Conservation (phyloP, 768 basidiomycete species). For the Tulasnella sp. region DNA sequence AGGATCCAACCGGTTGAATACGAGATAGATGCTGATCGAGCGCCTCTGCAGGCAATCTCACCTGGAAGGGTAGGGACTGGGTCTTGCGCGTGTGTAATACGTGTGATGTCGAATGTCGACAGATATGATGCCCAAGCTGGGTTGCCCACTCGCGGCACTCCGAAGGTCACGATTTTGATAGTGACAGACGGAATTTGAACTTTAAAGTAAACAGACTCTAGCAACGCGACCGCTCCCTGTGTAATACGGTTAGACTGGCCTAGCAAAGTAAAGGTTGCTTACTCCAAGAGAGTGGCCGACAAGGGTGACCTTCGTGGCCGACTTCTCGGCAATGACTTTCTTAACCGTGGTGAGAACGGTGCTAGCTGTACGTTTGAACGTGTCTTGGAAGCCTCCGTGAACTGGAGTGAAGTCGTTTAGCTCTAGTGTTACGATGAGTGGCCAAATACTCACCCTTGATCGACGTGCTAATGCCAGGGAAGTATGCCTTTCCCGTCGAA, state of each 20-base stretch:
- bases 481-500: background rate
- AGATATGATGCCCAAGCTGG: constrained; percentile 39
- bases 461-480: background rate
- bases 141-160: constrained; percentile 21
- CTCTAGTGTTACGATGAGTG: background rate
- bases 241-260: background rate
- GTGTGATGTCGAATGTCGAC: constrained; percentile 22
- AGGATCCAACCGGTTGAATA: constrained; percentile 15
- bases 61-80: constrained; percentile 21
- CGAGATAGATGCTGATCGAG: background rate
- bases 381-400: constrained; percentile 1
- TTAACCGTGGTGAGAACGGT: constrained; percentile 5
- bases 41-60: background rate
- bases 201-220: constrained; percentile 5
- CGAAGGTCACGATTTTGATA: constrained; percentile 7
- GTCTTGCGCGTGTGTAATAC: constrained; percentile 15
- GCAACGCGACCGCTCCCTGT: constrained; percentile 5
- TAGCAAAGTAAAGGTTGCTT: background rate
- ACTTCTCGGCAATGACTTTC: background rate
- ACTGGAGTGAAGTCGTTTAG: background rate
- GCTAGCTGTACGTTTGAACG: constrained; percentile 1
- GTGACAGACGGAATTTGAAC: constrained; percentile 10
- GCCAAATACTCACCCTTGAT: background rate
- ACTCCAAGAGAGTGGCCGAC: constrained; percentile 12
- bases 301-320: constrained; percentile 3